phyloP scores from a whole-genome alignment of 108 stramenopile genomes.

The Fistulifera pelliculosa region DNA sequence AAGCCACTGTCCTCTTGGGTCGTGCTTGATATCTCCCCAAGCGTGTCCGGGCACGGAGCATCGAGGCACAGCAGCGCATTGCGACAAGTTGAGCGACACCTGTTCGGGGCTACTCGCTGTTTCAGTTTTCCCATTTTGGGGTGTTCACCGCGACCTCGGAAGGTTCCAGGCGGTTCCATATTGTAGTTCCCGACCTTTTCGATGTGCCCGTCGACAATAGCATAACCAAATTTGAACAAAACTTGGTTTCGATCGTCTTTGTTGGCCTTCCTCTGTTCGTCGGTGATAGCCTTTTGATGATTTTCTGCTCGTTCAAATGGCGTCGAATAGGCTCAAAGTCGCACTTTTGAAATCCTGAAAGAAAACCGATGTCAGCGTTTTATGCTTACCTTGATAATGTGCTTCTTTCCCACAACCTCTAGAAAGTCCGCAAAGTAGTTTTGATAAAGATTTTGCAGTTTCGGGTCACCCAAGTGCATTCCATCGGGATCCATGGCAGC shows the following conservation, averaged over 20 bases:
- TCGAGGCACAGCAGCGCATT: slow-evolving; percentile 78
- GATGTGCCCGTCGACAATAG: slow-evolving; percentile 95
- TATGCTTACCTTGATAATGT: slow-evolving; percentile 53
- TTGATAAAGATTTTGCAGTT: slow-evolving; percentile 90
- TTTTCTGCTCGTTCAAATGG: slow-evolving; percentile 82
- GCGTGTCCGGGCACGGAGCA: slow-evolving; percentile 94
- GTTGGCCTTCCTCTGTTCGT: slow-evolving; percentile 84
- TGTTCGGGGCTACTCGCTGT: slow-evolving; percentile 85
- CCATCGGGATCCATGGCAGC: slow-evolving; percentile 93
- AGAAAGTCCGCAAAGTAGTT: slow-evolving; percentile 95
- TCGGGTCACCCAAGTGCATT: slow-evolving; percentile 93
- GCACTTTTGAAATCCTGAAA: slow-evolving; percentile 73
- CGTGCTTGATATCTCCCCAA: slow-evolving; percentile 93
- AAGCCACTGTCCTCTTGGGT: slow-evolving; percentile 96
- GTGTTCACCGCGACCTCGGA: slow-evolving; percentile 97
- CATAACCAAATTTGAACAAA: slow-evolving; percentile 80
- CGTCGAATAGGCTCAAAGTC: slow-evolving; percentile 88
- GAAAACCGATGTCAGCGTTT: too few species aligned
- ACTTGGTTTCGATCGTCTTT: slow-evolving; percentile 82
- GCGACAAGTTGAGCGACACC: slow-evolving; percentile 77
- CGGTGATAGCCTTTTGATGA: slow-evolving; percentile 91
- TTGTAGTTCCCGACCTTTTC: slow-evolving; percentile 91
- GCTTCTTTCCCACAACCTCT: slow-evolving; percentile 58
- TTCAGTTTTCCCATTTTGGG: slow-evolving; percentile 99
- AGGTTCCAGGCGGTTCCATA: slow-evolving; percentile 96